Evolutionary conservation across 2,329 filamentous ascomycete species (phyloP), one percentile per base, ranked within the genome.

Genomic region (Aspergillus spinulosporus): DNA sequence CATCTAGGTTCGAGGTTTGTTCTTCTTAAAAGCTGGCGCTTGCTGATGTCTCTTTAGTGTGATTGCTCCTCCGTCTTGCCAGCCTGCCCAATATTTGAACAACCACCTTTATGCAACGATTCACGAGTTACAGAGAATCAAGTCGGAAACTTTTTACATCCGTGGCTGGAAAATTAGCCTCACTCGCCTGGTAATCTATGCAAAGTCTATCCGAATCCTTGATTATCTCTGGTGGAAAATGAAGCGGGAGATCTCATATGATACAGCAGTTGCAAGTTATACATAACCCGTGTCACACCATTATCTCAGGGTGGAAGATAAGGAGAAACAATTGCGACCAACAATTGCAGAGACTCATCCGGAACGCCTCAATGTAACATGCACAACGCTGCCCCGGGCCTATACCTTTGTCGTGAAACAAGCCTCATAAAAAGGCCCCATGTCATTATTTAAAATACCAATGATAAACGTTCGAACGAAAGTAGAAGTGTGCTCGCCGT

Each of bases 1-100:
- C 94, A 99, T 78, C 77, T 99, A 74, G 94, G 74, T 76, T 54
- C 49, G 68, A 57, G 4, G 47, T 28, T 34, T 39, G 21, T 31
- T 32, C 12, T 51, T 28, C 4, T n/a, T 53, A 9, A 7, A 29
- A 15, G 21, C 26, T 39, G 34, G 11, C n/a, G 4, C 40, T 45
- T 31, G 34, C 54, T 58, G 32, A 56, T 31, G 21, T 49, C 14
- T 36, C 40, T 21, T 40, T 7, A 39, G 34, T 46, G 8, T 46
- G 32, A 47, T 31, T 12, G 4, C 32, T 37, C 40, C 21, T 21
- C 21, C 21, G 21, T 21, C 21, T 21, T 21, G 21, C 21, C 21
- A 21, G 21, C 21, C 21, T 21, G 21, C 21, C 21, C 21, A 21
- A 21, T 21, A 21, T 21, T 21, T 21, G 21, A 21, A 21, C 21